Base-by-base conservation (phyloP, 768 basidiomycete species). In the Aureoboletus auriporus region DNA sequence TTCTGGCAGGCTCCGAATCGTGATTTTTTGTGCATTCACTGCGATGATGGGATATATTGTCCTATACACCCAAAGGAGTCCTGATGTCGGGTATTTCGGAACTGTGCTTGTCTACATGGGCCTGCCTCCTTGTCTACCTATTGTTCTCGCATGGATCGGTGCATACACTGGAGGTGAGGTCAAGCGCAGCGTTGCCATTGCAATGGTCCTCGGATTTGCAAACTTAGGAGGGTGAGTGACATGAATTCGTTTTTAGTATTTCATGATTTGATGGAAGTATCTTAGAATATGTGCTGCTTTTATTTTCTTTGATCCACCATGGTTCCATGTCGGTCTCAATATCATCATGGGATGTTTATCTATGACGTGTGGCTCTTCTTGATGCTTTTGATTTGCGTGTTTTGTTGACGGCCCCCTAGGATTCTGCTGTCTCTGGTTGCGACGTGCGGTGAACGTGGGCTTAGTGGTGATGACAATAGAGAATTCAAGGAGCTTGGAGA, bases 121-220 rank as follows among this genome's bases (percentile, higher is more conserved):
- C 8, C 68, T 79, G 1, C 78, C 63, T 53, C 74, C 81, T 0
- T 67, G 68, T 7, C 60, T 80, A 31, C 70, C 67, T 11, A 44
- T 79, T n/a, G 49, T 51, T 11, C 57, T 82, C 1, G 75, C 78
- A 26, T 83, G 81, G 82, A 71, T 67, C 2, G 72, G 73, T 7
- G 72, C 74, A 5, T 78, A 79, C 34, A 72, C 76, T 2, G 80
- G 81, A 17, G 79, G 82, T 10, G 78, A 79, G 45, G 44, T 75
- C 36, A 75, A 77, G 52, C 71, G 73, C 41, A 76, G 70, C 37
- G 70, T 77, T 8, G 69, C 72, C 0, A 57, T 82, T 28, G 82
- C 75, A 5, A 70, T 79, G 67, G 69, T 80, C 10, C 73, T 74
- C 31, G 76, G 76, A 12, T 47, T 79, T 38, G 80, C 75, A 14